phyloP scores from a whole-genome alignment of 2,329 filamentous ascomycete genomes.

The Nigrograna mackinnonii region DNA sequence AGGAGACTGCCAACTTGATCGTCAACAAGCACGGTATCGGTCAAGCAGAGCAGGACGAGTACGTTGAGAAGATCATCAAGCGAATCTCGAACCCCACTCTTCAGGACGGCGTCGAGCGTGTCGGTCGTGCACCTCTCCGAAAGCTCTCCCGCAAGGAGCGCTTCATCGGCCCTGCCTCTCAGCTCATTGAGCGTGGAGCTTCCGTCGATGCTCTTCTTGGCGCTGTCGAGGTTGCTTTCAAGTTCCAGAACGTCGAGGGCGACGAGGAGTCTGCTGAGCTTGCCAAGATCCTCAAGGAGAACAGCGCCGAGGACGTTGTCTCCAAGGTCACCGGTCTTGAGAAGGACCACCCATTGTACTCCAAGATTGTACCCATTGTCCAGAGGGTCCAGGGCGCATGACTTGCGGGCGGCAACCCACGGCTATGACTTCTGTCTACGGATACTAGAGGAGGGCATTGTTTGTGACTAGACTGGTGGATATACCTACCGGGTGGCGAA shows the following conservation, averaged over 20 bases:
- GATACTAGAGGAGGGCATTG: neutral
- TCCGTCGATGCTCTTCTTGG: conserved; percentile 75
- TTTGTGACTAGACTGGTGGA: conserved; percentile 1
- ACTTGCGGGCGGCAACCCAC: conserved; percentile 1
- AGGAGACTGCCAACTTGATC: conserved; percentile 86
- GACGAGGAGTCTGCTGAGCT: conserved; percentile 90
- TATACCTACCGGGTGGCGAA: neutral
- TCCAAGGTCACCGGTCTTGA: conserved; percentile 81
- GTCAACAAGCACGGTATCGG: conserved; percentile 83
- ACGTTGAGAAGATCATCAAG: conserved; percentile 88
- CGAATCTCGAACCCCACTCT: conserved; percentile 93
- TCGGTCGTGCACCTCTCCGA: conserved; percentile 89
- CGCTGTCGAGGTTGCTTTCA: conserved; percentile 87
- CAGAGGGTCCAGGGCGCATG: conserved; percentile 86
- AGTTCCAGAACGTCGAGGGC: conserved; percentile 91
- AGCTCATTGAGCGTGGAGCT: conserved; percentile 81
- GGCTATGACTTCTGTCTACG: neutral
- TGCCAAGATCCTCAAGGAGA: conserved; percentile 79
- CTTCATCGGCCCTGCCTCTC: conserved; percentile 88
- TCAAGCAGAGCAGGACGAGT: conserved; percentile 75
- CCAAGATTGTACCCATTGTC: conserved; percentile 75
- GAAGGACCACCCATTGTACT: conserved; percentile 74
- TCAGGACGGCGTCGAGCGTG: conserved; percentile 91
- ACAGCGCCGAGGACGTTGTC: conserved; percentile 74
- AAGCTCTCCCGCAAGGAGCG: conserved; percentile 96